These are phyloP conservation scores for Rutstroemia sydowiana DNA, from an alignment of 2,329 filamentous ascomycete species.

Conservation along the genomic window DNA sequence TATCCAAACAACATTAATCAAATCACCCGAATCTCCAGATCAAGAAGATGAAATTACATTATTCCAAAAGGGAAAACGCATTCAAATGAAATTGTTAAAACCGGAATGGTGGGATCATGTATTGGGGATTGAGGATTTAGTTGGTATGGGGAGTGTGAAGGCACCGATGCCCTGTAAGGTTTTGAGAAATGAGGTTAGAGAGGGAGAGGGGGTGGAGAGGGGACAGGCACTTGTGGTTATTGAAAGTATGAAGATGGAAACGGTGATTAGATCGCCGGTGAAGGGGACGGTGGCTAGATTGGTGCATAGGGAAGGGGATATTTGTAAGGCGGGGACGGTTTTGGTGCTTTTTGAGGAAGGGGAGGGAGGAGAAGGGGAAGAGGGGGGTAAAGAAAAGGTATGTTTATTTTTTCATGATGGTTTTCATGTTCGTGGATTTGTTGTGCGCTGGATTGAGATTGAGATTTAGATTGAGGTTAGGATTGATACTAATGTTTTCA, in stretches of 20 bases:
- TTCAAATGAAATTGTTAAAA: conserved; percentile 47
- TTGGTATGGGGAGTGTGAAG: conserved; percentile 69
- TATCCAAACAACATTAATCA: conserved; percentile 72
- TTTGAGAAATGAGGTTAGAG: conserved; percentile 76
- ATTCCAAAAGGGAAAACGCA: conserved; percentile 63
- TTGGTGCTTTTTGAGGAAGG: conserved; percentile 62
- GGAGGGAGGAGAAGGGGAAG: too few relatives aligned
- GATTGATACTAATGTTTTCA: too few relatives aligned
- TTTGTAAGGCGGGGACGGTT: conserved; percentile 70
- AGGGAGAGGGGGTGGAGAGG: conserved; percentile 76
- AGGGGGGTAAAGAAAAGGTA: too few relatives aligned
- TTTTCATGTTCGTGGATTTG: too few relatives aligned
- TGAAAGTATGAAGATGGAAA: conserved; percentile 89
- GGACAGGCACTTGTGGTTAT: conserved; percentile 84
- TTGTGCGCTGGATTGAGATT: too few relatives aligned
- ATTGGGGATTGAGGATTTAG: conserved; percentile 77
- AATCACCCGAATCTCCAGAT: too few relatives aligned
- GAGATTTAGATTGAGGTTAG: too few relatives aligned
- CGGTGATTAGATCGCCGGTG: conserved; percentile 70
- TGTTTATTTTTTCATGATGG: too few relatives aligned
- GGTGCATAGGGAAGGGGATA: conserved; percentile 69
- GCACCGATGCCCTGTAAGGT: conserved; percentile 99
- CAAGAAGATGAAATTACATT: conserved; percentile 58
- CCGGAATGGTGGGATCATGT: conserved; percentile 85
- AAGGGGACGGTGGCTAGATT: conserved; percentile 64